Evolutionary conservation across 164 flowering plant genomes (phyloP).

Genomic region (Buxus sempervirens): DNA sequence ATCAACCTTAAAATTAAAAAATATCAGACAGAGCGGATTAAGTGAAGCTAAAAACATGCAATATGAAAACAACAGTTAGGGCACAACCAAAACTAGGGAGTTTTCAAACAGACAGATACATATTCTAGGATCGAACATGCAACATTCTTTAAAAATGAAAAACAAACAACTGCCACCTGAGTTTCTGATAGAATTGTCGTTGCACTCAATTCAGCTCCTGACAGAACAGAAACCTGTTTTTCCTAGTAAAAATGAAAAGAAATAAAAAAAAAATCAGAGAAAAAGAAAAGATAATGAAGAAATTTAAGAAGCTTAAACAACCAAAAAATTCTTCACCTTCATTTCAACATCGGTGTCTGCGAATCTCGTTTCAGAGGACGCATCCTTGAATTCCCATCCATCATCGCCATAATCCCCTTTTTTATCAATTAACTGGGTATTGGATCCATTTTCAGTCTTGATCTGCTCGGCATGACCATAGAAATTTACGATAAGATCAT

Average conservation of each 20-base stretch:
- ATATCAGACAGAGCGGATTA: constrained; percentile 10
- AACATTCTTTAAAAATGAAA: not conserved
- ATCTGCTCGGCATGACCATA: constrained; percentile 26
- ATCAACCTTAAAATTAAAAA: constrained; percentile 27
- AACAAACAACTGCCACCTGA: constrained; percentile 23
- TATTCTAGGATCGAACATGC: too few species aligned
- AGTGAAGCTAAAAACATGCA: not conserved
- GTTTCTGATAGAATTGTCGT: not conserved
- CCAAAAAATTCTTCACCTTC: constrained; percentile 10
- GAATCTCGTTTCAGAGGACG: constrained; percentile 15
- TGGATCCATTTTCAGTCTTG: constrained; percentile 18
- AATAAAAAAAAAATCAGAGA: not conserved
- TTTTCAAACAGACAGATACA: too few species aligned
- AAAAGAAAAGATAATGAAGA: not conserved
- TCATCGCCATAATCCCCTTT: constrained; percentile 26
- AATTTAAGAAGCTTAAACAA: not conserved
- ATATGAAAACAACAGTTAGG: too few species aligned
- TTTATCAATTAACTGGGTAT: constrained; percentile 12
- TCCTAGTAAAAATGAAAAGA: constrained; percentile 13
- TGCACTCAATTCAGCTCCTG: constrained; percentile 14
- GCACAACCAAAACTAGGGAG: too few species aligned
- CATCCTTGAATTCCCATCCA: constrained; percentile 61
- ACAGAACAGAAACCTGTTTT: constrained; percentile 9
- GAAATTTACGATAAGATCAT: constrained; percentile 44
- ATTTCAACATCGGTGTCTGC: constrained; percentile 24